Evolutionary conservation across 495 filamentous ascomycete genomes (phyloP).

Genomic region (Aspergillus hancockii): DNA sequence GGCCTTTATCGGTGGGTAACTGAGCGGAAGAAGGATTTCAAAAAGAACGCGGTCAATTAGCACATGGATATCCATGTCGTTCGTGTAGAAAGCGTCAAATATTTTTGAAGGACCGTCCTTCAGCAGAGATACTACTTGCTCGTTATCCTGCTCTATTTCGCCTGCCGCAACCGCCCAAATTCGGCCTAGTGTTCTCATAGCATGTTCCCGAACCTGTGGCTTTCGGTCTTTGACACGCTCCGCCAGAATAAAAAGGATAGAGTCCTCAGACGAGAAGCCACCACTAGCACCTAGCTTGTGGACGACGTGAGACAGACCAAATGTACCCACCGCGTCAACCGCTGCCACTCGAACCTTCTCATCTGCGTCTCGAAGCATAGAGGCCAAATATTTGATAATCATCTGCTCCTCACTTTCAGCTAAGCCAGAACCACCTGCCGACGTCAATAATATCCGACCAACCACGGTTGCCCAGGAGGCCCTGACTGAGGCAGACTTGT

Average conservation of each 20-base stretch:
- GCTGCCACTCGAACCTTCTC: constrained; percentile 89
- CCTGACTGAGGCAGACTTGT: constrained; percentile 79
- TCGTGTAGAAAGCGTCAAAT: constrained; percentile 85
- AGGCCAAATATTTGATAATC: constrained; percentile 70
- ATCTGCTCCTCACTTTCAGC: constrained; percentile 71
- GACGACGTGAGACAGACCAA: constrained; percentile 76
- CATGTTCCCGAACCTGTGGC: constrained; percentile 76
- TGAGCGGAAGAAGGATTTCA: constrained; percentile 80
- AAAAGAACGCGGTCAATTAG: constrained; percentile 83
- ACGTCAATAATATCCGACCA: constrained; percentile 80
- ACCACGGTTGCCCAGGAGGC: constrained; percentile 81
- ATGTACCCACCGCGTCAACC: constrained; percentile 74
- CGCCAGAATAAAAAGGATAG: constrained; percentile 74
- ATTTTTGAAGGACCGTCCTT: constrained; percentile 82
- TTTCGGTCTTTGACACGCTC: constrained; percentile 89
- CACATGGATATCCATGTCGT: constrained; percentile 82
- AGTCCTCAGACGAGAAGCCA: constrained; percentile 65
- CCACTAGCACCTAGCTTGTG: constrained; percentile 76
- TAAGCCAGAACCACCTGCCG: constrained; percentile 82
- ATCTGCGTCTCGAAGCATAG: constrained; percentile 83
- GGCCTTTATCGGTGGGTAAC: constrained; percentile 77
- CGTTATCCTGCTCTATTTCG: constrained; percentile 81
- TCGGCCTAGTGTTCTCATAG: constrained; percentile 77
- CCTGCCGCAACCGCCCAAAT: constrained; percentile 91
- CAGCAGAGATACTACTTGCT: constrained; percentile 68